Conservation (phyloP, 2,329 filamentous ascomycete genomes). For the Aspergillus hortae region DNA sequence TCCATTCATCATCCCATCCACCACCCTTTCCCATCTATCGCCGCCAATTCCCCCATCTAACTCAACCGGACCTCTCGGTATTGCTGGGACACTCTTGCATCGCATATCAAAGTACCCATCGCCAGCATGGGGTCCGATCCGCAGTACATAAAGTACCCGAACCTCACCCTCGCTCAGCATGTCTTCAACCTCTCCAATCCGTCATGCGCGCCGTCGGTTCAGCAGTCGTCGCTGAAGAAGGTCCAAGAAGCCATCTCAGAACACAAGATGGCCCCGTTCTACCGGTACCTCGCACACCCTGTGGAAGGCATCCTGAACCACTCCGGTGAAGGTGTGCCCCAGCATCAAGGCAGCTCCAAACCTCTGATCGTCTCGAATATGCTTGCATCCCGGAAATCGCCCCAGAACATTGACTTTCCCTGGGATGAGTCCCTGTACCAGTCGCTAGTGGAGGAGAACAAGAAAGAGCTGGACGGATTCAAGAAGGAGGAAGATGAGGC, state of each 20-base stretch:
- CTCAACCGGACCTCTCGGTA: conserved; percentile 1
- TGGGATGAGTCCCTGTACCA: conserved; percentile 92
- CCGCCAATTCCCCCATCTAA: conserved; percentile 6
- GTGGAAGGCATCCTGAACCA: conserved; percentile 74
- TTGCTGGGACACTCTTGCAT: conserved; percentile 3
- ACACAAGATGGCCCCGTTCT: conserved; percentile 65
- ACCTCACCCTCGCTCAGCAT: conserved; percentile 62
- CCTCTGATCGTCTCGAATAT: conserved; percentile 64
- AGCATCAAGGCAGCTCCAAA: conserved; percentile 46
- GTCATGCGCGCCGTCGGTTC: conserved; percentile 50
- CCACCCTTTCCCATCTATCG: conserved; percentile 12
- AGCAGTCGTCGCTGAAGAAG: conserved; percentile 56
- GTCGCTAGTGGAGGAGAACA: conserved; percentile 71
- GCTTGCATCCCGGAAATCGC: conserved; percentile 67
- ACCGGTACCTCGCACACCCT: conserved; percentile 63
- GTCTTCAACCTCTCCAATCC: conserved; percentile 66
- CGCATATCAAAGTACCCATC: conserved; percentile 6
- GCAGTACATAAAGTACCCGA: conserved; percentile 62
- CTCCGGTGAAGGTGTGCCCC: conserved; percentile 60
- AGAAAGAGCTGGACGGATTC: conserved; percentile 69
- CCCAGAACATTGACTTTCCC: conserved; percentile 65
- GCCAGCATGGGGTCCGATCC: conserved; percentile 60
- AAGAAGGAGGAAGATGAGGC: conserved; percentile 92
- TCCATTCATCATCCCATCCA: conserved; percentile 11
- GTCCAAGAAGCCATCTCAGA: conserved; percentile 62